A percentile compares a stretch with the other conserved stretches of the same genome.
Evolutionary conservation across 1,284 basidiomycete species (phyloP).

Genomic region (Apiotrichum sp.): DNA sequence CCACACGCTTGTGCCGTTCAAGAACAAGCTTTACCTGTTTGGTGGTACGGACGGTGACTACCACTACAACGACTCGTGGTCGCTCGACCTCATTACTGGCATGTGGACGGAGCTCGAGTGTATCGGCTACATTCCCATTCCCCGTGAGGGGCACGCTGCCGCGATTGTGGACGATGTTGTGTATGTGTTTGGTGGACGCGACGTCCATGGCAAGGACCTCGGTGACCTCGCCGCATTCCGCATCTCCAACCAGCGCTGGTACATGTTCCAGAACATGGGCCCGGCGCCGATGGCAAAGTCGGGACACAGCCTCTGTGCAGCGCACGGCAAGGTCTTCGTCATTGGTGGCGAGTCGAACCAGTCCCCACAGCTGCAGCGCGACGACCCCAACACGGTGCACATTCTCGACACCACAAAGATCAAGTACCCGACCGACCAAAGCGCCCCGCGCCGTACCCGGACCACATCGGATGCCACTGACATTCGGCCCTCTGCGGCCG

Average conservation of each 20-base stretch:
- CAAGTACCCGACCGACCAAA: slow-evolving; percentile 68
- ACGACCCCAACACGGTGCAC: slow-evolving; percentile 78
- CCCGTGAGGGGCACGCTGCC: slow-evolving; percentile 93
- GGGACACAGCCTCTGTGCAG: slow-evolving; percentile 90
- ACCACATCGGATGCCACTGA: slow-evolving; percentile 19
- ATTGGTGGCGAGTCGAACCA: slow-evolving; percentile 80
- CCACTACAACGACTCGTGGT: slow-evolving; percentile 99
- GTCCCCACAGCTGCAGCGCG: slow-evolving; percentile 52
- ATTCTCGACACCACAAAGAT: slow-evolving; percentile 91
- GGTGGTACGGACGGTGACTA: slow-evolving; percentile 97
- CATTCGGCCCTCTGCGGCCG: neutral
- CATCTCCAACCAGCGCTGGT: slow-evolving; percentile 76
- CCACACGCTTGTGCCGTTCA: slow-evolving; percentile 79
- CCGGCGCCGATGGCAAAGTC: slow-evolving; percentile 83
- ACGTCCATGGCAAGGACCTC: slow-evolving; percentile 93
- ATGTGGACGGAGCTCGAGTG: slow-evolving; percentile 91
- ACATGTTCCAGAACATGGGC: slow-evolving; percentile 99
- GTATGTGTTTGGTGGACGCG: slow-evolving; percentile 95
- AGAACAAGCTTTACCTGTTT: slow-evolving; percentile 86
- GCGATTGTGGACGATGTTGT: slow-evolving; percentile 96
- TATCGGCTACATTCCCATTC: slow-evolving; percentile 95
- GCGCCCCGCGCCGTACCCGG: slow-evolving; percentile 12
- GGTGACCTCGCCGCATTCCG: slow-evolving; percentile 95
- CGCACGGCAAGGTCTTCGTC: slow-evolving; percentile 81
- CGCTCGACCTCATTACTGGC: slow-evolving; percentile 75